Evolutionary conservation across 768 basidiomycete species (phyloP).

Genomic region (Dioszegia hungarica): DNA sequence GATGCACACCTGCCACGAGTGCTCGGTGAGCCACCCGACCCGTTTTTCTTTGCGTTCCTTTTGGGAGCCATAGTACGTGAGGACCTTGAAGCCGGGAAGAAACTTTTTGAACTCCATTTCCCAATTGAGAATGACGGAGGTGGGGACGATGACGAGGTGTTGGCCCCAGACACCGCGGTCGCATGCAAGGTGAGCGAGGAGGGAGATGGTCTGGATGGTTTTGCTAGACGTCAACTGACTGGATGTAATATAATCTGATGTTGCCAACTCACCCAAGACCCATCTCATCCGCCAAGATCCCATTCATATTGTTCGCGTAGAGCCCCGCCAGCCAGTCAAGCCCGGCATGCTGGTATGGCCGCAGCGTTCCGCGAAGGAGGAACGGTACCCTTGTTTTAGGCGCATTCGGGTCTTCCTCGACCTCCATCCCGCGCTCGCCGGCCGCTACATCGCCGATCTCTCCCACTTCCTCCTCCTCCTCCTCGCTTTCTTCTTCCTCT

Average conservation of each 20-base stretch:
- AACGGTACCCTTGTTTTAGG: slow-evolving; percentile 47
- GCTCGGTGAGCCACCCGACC: slow-evolving; percentile 83
- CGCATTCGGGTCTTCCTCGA: slow-evolving; percentile 21
- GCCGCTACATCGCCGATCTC: slow-evolving; percentile 10
- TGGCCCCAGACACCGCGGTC: slow-evolving; percentile 51
- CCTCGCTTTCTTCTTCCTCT: slow-evolving; percentile 13
- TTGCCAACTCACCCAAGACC: slow-evolving; percentile 70
- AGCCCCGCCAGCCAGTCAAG: slow-evolving; percentile 53
- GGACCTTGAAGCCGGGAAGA: slow-evolving; percentile 49
- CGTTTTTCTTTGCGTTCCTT: slow-evolving; percentile 85
- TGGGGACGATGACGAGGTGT: slow-evolving; percentile 51
- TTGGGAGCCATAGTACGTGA: slow-evolving; percentile 55
- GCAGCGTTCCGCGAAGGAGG: slow-evolving; percentile 51
- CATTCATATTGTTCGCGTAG: slow-evolving; percentile 52
- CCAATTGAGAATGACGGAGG: slow-evolving; percentile 51
- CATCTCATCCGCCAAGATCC: slow-evolving; percentile 77
- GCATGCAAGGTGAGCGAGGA: slow-evolving; percentile 50
- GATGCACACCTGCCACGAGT: slow-evolving; percentile 88
- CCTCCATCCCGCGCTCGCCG: slow-evolving; percentile 12
- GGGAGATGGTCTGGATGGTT: slow-evolving; percentile 51
- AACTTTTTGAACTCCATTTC: slow-evolving; percentile 53
- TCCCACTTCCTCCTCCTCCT: slow-evolving; percentile 16
- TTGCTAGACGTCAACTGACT: slow-evolving; percentile 44
- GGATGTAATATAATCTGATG: not conserved
- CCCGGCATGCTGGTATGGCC: slow-evolving; percentile 53